phyloP scores from a whole-genome alignment of 495 filamentous ascomycete genomes.

The Penicillium fimorum region DNA sequence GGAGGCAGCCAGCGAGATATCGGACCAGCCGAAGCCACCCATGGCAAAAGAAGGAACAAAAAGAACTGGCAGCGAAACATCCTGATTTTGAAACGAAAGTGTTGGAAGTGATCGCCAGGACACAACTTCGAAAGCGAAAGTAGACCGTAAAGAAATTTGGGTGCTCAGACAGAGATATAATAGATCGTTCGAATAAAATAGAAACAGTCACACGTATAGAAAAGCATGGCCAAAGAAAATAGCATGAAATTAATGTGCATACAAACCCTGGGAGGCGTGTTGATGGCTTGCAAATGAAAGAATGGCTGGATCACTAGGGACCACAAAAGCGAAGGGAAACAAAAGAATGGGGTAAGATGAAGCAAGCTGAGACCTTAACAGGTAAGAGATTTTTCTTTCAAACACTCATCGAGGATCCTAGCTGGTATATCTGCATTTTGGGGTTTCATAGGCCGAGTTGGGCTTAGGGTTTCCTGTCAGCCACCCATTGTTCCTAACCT shows the following conservation, averaged over 20 bases:
- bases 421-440: conserved; percentile 6
- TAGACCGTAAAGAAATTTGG: conserved; percentile 2
- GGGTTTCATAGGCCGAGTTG: not conserved
- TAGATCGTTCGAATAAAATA: not conserved
- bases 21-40: conserved; percentile 39
- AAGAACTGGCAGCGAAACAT: conserved; percentile 27
- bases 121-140: not conserved
- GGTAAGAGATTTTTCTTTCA: not conserved
- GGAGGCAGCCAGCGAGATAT: conserved; percentile 24
- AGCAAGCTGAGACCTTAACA: not conserved
- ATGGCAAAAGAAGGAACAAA: conserved; percentile 21
- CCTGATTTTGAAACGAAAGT: conserved; percentile 7
- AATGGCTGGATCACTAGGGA: conserved; percentile 12
- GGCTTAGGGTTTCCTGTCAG: conserved; percentile 10
- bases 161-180: conserved; percentile 12
- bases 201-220: not conserved
- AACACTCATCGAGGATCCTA: not conserved
- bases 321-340: conserved; percentile 1
- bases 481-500: conserved; percentile 4
- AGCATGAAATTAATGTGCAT: not conserved
- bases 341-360: conserved; percentile 19
- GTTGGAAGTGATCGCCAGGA: not conserved
- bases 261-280: not conserved
- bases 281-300: conserved; percentile 15
- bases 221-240: conserved; percentile 6